These are phyloP conservation scores for Sporisorium exsertum DNA, from an alignment of 1,284 basidiomycete genomes.

Conservation along the genomic window DNA sequence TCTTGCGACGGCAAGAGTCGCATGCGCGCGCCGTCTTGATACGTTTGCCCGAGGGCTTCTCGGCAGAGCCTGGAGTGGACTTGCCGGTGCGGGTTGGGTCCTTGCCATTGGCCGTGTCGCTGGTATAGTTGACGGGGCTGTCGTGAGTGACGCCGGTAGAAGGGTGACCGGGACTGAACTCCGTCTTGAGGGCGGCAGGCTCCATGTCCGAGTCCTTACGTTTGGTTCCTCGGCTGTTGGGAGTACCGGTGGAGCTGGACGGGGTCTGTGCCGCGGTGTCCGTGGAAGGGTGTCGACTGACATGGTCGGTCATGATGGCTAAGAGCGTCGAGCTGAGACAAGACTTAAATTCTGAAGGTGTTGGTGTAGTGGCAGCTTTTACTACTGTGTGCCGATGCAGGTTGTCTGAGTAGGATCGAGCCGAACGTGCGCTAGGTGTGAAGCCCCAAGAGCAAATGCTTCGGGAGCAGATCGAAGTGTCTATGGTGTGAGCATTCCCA, in stretches of 20 bases:
- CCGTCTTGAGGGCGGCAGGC: constrained; percentile 20
- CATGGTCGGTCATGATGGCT: constrained; percentile 27
- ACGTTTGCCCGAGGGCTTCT: constrained; percentile 74
- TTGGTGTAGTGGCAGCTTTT: too few species aligned
- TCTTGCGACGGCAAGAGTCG: constrained; percentile 89
- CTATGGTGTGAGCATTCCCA: constrained; percentile 19
- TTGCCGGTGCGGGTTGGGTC: constrained; percentile 15
- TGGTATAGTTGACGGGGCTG: constrained; percentile 31
- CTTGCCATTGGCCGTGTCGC: constrained; percentile 19
- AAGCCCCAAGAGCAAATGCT: constrained; percentile 8
- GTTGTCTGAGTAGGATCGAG: not conserved
- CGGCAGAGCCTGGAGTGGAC: constrained; percentile 25
- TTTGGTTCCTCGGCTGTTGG: constrained; percentile 33
- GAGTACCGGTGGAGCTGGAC: constrained; percentile 35
- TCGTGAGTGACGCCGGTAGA: constrained; percentile 12
- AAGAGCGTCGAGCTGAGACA: not conserved
- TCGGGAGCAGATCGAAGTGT: constrained; percentile 9
- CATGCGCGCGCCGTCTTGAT: constrained; percentile 91
- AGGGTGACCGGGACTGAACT: constrained; percentile 17
- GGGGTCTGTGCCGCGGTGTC: constrained; percentile 22
- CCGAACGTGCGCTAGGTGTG: not conserved
- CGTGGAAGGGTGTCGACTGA: not conserved
- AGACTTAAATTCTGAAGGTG: too few species aligned
- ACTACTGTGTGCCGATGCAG: too few species aligned
- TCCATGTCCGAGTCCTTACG: constrained; percentile 44